A percentile compares a stretch with the other conserved stretches of the same genome.
These are phyloP conservation scores for Suillus tomentosus DNA, from an alignment of 768 basidiomycete genomes.

Conservation along the genomic window DNA sequence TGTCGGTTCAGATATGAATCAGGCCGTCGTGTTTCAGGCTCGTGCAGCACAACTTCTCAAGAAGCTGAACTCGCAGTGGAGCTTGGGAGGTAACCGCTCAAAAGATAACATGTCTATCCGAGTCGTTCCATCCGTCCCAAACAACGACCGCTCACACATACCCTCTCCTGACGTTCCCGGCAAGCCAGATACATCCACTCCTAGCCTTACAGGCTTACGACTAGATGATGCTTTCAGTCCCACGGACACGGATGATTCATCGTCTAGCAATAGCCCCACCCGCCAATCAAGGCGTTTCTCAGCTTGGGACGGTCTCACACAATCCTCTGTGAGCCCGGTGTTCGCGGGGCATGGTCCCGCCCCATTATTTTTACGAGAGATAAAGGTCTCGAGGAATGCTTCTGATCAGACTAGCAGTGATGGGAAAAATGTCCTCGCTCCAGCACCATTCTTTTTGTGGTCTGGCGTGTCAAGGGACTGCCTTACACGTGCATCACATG, in stretches of 20 bases:
- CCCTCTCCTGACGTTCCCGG: constrained; percentile 37
- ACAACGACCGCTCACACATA: constrained; percentile 31
- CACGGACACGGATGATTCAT: constrained; percentile 35
- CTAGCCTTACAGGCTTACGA: constrained; percentile 24
- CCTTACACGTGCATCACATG: constrained; percentile 7
- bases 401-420: background rate
- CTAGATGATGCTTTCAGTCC: constrained; percentile 24
- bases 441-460: constrained; percentile 19
- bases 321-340: constrained; percentile 11
- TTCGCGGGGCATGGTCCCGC: constrained; percentile 18
- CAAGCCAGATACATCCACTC: constrained; percentile 25
- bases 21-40: constrained; percentile 17
- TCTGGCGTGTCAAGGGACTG: constrained; percentile 16
- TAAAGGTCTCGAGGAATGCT: constrained; percentile 4
- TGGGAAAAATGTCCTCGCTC: constrained; percentile 18
- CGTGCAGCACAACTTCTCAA: constrained; percentile 43
- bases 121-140: constrained; percentile 23
- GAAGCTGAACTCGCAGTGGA: constrained; percentile 39
- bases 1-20: constrained; percentile 20
- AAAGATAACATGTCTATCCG: constrained; percentile 28
- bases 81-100: constrained; percentile 31
- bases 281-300: constrained; percentile 26
- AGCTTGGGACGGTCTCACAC: constrained; percentile 22
- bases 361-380: constrained; percentile 18
- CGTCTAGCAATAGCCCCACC: constrained; percentile 26